Conservation (phyloP, 2,329 filamentous ascomycete genomes). For the Epicoccum sorghinum region DNA sequence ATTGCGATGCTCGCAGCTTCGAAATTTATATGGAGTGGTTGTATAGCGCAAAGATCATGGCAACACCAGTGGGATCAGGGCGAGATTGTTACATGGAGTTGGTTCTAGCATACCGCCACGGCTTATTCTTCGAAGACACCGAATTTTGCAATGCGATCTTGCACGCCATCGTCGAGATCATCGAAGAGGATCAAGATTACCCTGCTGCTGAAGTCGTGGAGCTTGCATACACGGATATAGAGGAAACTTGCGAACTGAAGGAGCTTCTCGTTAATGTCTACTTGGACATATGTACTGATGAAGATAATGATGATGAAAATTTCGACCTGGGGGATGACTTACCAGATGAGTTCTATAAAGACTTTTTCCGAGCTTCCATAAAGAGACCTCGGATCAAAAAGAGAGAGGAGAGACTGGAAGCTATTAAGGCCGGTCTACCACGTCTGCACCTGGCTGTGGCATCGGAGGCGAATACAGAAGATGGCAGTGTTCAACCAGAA, state of each 20-base stretch:
- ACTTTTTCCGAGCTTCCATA: no score
- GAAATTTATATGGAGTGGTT: neutral
- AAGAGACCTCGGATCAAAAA: no score
- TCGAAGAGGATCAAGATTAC: neutral
- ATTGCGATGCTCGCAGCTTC: neutral
- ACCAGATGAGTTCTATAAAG: no score
- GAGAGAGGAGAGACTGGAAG: no score
- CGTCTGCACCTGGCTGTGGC: no score
- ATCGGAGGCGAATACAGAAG: no score
- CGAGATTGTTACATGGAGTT: neutral
- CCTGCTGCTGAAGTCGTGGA: neutral
- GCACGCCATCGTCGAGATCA: neutral
- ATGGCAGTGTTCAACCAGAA: no score
- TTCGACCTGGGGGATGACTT: no score
- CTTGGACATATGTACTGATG: neutral
- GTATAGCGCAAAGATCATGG: neutral
- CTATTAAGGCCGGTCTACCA: no score
- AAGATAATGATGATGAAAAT: no score
- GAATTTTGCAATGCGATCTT: neutral
- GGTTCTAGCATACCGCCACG: neutral
- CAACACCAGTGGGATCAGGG: neutral
- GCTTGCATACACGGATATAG: neutral
- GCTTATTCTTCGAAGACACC: neutral
- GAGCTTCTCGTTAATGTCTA: neutral
- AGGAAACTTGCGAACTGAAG: neutral